A percentile compares a stretch with the other conserved stretches of the same genome.
Evolutionary conservation across 208 protist genomes (phyloP).

Genomic region (Histomonas meleagridis): DNA sequence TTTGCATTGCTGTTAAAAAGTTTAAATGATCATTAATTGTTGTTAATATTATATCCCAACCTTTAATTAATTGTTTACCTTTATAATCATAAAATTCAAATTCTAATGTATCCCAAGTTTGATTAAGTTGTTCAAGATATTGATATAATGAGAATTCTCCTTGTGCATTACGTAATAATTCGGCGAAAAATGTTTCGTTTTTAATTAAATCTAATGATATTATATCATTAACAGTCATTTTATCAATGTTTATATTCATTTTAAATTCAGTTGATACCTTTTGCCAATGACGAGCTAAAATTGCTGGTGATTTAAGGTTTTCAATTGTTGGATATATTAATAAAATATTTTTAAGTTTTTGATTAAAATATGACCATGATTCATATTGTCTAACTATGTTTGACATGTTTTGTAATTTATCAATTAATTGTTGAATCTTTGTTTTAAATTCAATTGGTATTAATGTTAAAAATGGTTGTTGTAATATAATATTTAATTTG

Average conservation of each 20-base stretch:
- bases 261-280: neutral
- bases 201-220: neutral
- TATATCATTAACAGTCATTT: neutral
- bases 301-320: neutral
- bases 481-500: neutral
- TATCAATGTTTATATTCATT: neutral
- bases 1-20: slow-evolving; percentile 13
- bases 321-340: neutral
- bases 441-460: neutral
- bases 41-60: neutral
- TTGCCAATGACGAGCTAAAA: neutral
- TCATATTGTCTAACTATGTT: slow-evolving; percentile 19
- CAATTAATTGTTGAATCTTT: neutral
- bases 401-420: neutral
- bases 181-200: neutral
- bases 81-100: slow-evolving; percentile 35
- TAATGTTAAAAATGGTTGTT: neutral
- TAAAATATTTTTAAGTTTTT: neutral
- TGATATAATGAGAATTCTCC: slow-evolving; percentile 10
- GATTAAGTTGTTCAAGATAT: slow-evolving; percentile 23
- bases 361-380: neutral
- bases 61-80: neutral
- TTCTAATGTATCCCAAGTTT: neutral
- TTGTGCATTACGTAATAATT: slow-evolving; percentile 13
- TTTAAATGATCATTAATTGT: neutral